Percentiles rank a stretch among this genome's conserved stretches.
Conservation (phyloP, 176 grass and related monocot species). For the Ampelocalamus luodianensis region DNA sequence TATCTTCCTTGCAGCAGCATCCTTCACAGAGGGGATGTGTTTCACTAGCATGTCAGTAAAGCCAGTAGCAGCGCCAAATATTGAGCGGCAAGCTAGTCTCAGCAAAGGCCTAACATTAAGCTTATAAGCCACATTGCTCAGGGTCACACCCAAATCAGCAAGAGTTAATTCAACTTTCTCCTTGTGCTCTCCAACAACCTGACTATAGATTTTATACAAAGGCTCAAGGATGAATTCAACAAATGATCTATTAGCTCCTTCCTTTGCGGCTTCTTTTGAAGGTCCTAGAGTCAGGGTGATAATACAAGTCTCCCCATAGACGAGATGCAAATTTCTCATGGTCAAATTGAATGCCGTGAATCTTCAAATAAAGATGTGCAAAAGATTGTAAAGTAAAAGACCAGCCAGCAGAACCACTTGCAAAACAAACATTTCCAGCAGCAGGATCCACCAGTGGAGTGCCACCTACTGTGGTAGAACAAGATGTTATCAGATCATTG, state of each 20-base stretch:
- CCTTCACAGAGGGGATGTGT: conserved; percentile 85
- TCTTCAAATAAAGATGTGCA: conserved; percentile 81
- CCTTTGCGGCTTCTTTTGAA: conserved; percentile 97
- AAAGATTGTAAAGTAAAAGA: conserved; percentile 99
- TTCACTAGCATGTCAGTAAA: conserved; percentile 97
- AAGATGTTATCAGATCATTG: conserved; percentile 93
- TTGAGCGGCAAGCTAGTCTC: conserved; percentile 93
- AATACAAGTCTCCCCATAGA: conserved; percentile 95
- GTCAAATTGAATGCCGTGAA: conserved; percentile 91
- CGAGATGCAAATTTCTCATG: conserved; percentile 88
- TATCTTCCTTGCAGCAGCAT: conserved; percentile 84
- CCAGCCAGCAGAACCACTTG: conserved; percentile 93
- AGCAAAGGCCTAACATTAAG: conserved; percentile 92
- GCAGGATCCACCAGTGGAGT: conserved; percentile 82
- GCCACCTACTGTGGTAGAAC: conserved; percentile 86
- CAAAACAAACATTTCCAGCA: conserved; percentile 95
- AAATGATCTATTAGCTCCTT: conserved; percentile 96
- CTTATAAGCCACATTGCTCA: conserved; percentile 94
- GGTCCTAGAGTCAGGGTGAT: conserved; percentile 76
- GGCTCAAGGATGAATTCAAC: conserved; percentile 94
- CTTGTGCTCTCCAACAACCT: conserved; percentile 90
- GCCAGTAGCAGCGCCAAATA: conserved; percentile 88
- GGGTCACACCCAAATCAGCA: conserved; percentile 79
- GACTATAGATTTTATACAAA: conserved; percentile 98
- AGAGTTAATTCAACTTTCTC: conserved; percentile 79